Conservation (phyloP, 345 rosid genomes). For the Syzygium grande region DNA sequence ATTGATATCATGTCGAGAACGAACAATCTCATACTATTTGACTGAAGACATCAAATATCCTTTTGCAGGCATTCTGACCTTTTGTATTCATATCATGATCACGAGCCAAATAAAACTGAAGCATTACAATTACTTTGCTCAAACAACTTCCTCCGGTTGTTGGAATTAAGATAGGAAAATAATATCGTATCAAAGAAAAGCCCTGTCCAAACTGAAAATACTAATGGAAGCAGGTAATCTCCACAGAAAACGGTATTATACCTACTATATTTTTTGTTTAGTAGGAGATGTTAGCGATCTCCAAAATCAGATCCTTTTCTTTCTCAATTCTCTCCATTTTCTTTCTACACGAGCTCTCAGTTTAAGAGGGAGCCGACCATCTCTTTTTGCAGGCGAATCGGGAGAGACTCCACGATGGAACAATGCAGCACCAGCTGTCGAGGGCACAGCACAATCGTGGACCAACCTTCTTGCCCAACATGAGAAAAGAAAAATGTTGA, state of each 20-base stretch:
- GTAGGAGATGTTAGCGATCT: background rate
- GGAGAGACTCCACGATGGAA: no score
- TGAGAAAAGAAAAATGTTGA: no score
- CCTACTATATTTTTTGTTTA: background rate
- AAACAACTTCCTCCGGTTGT: background rate
- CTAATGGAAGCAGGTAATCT: no score
- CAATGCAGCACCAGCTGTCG: no score
- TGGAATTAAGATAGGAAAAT: background rate
- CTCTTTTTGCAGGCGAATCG: no score
- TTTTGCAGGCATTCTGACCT: background rate
- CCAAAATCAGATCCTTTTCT: background rate
- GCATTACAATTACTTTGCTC: background rate
- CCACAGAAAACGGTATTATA: accelerated
- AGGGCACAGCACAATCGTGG: no score
- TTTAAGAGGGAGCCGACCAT: no score
- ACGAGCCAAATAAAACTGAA: background rate
- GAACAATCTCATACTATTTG: background rate
- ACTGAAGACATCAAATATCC: background rate
- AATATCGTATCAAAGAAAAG: background rate
- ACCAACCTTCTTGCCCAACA: no score
- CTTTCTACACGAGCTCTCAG: no score
- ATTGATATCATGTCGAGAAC: accelerated
- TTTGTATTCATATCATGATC: background rate
- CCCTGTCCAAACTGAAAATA: no score
- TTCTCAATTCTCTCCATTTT: no score